phyloP scores from a whole-genome alignment of 768 basidiomycete species.

The Macrolepiota fuliginosa region DNA sequence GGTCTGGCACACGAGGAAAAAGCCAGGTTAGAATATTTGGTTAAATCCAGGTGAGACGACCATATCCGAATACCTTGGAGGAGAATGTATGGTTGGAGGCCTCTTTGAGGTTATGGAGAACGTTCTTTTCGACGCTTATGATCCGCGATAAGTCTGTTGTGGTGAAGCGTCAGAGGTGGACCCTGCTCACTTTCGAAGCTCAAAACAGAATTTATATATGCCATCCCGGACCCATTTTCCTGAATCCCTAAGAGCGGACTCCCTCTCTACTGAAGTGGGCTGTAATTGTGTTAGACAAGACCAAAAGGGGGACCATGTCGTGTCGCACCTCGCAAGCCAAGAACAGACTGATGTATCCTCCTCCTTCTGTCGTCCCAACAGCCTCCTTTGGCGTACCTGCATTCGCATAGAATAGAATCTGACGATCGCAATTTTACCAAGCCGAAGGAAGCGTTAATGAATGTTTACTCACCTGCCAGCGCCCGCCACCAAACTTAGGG shows the following conservation, averaged over 20 bases:
- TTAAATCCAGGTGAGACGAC: too few relatives aligned
- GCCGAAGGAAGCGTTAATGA: neutral
- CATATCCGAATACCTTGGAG: conserved; percentile 40
- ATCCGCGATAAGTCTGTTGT: neutral
- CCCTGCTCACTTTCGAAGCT: conserved; percentile 61
- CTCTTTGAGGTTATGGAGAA: conserved; percentile 66
- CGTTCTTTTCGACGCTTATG: conserved; percentile 39
- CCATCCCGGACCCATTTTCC: conserved; percentile 87
- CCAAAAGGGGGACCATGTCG: neutral
- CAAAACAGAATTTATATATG: conserved; percentile 83
- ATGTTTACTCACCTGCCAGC: conserved; percentile 58
- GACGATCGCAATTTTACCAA: conserved; percentile 12
- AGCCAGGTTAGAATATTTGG: neutral
- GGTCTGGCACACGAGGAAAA: conserved; percentile 41
- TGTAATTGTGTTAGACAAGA: conserved; percentile 23
- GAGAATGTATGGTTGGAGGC: conserved; percentile 83
- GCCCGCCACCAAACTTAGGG: conserved; percentile 69
- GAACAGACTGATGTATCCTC: conserved; percentile 69
- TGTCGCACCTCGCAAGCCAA: conserved; percentile 74
- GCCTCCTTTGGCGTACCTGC: conserved; percentile 59
- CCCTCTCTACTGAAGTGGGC: conserved; percentile 79
- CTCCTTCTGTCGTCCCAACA: conserved; percentile 37
- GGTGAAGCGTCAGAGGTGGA: neutral
- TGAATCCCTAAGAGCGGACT: conserved; percentile 50
- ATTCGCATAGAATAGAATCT: conserved; percentile 86